These are phyloP conservation scores for Arabidopsis hybrid DNA, from an alignment of 441 rosid genomes.

Conservation along the genomic window DNA sequence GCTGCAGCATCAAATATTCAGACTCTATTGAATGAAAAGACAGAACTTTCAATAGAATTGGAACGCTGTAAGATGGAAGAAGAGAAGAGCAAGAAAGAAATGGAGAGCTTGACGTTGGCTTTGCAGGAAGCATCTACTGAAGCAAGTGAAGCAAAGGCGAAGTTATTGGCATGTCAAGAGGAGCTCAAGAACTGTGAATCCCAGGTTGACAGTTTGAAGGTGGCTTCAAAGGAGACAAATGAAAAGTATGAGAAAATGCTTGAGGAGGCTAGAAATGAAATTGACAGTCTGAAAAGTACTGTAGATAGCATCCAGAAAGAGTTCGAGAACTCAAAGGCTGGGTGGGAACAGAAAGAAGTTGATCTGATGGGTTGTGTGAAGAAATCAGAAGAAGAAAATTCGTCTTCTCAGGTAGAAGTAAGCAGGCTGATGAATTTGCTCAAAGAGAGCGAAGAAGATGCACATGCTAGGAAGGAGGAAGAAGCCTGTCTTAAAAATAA, in stretches of 20 bases:
- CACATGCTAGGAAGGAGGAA: slow-evolving; percentile 59
- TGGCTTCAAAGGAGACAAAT: slow-evolving; percentile 67
- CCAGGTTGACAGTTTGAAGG: slow-evolving; percentile 65
- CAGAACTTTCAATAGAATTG: slow-evolving; percentile 61
- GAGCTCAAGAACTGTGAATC: slow-evolving; percentile 65
- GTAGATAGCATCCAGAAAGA: slow-evolving; percentile 58
- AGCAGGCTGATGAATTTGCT: slow-evolving; percentile 65
- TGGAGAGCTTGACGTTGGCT: slow-evolving; percentile 81
- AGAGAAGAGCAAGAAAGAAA: slow-evolving; percentile 88
- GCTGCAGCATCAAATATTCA: slow-evolving; percentile 71
- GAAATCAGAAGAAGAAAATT: slow-evolving; percentile 66
- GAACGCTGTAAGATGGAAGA: slow-evolving; percentile 71
- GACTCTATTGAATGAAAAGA: slow-evolving; percentile 70
- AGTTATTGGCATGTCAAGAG: slow-evolving; percentile 60
- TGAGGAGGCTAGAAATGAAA: slow-evolving; percentile 68
- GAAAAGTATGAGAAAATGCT: slow-evolving; percentile 72
- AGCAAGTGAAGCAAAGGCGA: slow-evolving; percentile 81
- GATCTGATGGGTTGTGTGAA: slow-evolving; percentile 55
- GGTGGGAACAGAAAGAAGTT: slow-evolving; percentile 78
- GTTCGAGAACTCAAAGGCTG: slow-evolving; percentile 53
- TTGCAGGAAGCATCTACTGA: slow-evolving; percentile 79
- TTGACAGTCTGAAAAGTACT: slow-evolving; percentile 52
- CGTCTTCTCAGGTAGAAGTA: slow-evolving; percentile 59
- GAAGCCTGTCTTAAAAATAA: slow-evolving; percentile 63
- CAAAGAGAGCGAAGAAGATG: slow-evolving; percentile 67